phyloP scores from a whole-genome alignment of 495 filamentous ascomycete genomes.

The Penicillium steckii region DNA sequence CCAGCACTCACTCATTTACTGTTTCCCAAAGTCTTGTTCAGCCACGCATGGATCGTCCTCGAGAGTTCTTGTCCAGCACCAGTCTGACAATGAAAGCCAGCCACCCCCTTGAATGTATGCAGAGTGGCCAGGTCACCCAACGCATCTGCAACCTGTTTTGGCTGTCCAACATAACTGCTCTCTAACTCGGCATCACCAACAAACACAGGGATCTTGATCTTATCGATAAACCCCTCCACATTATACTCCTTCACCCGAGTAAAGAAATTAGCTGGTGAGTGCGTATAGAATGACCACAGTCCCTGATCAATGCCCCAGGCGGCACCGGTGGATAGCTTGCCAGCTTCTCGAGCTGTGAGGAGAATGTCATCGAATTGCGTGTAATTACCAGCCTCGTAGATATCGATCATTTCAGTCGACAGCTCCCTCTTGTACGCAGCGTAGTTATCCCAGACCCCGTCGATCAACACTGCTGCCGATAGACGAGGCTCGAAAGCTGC shows the following conservation, averaged over 20 bases:
- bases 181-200: constrained; percentile 35
- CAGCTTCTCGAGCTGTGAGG: background rate
- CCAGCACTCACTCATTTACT: no score
- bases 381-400: constrained; percentile 1
- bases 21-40: no score
- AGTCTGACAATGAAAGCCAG: constrained; percentile 28
- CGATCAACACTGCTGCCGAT: constrained; percentile 35
- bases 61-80: no score
- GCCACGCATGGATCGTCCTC: no score
- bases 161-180: constrained; percentile 33
- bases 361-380: background rate
- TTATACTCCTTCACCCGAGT: constrained; percentile 16
- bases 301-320: constrained; percentile 41
- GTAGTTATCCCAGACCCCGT: constrained; percentile 27
- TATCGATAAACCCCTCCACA: constrained; percentile 23
- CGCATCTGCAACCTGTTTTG: constrained; percentile 24
- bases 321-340: background rate
- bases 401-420: background rate
- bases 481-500: constrained; percentile 46
- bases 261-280: constrained; percentile 29
- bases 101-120: constrained; percentile 19
- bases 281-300: constrained; percentile 37
- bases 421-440: background rate
- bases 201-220: constrained; percentile 33
- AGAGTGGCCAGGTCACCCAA: constrained; percentile 32